Evolutionary conservation across 108 stramenopile genomes (phyloP), one percentile per base, ranked within the genome.

Genomic region (Cyclostephanos tholiformis): DNA sequence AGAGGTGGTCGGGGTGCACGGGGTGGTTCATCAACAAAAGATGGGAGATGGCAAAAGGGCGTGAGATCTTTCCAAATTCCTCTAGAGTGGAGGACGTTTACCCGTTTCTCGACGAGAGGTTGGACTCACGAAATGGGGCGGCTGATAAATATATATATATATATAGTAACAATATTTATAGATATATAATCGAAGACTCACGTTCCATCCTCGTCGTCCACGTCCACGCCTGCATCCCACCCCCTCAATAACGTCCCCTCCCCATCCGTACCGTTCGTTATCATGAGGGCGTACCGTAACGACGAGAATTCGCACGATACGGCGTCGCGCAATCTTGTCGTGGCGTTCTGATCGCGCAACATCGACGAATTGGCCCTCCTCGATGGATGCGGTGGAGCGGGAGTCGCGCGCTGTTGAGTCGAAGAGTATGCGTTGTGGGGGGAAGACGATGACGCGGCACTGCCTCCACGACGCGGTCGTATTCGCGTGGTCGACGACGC

Each of bases 201-300:
- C 67, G 67, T 68, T 68, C 67, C 67, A n/a, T 68, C 67, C 25
- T 68, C 67, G 51, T 68, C 67, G 16, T 68, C 67, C 44, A 29
- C 48, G 2, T 51, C 67, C 43, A 68, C 52, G 52, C 67, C 67
- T 25, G 43, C 67, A 39, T 68, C 67, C 67, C 67, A 68, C n/a
- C 67, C 67, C n/a, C 67, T 49, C 35, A 68, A 68, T 36, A 68
- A 30, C 29, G 67, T 41, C 4, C 9, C 41, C 4, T 10, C 67
- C 67, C 55, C 67, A 4, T 55, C 67, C 29, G 30, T 51, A 51
- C 52, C 67, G 50, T 26, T 22, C 25, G 29, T 55, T 35, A 68
- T 35, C 52, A 68, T 30, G 11, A 68, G 52, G 6, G 67, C 67
- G 48, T 68, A 68, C 36, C 67, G 67, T 19, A 68, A 32, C 11